These are phyloP conservation scores for Oxytropis ochrocephala DNA, from an alignment of 306 rosid genomes.

Conservation along the genomic window DNA sequence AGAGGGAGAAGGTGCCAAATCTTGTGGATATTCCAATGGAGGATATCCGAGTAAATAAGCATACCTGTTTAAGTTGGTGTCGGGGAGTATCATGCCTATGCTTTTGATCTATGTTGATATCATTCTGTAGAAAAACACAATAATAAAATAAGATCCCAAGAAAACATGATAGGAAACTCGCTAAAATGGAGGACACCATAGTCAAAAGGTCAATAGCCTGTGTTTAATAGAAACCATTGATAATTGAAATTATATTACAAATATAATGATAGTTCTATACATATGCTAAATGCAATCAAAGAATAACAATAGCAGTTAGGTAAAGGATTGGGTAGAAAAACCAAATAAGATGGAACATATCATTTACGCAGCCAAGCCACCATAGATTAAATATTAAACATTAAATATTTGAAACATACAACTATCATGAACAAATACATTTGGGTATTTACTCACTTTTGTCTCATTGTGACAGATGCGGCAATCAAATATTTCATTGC, in stretches of 20 bases:
- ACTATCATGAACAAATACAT: neutral
- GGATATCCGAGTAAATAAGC: neutral
- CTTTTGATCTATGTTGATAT: conserved; percentile 52
- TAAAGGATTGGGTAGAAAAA: no score
- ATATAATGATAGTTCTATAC: no score
- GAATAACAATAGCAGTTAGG: no score
- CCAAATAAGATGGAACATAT: no score
- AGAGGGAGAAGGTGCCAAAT: neutral
- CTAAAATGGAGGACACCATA: neutral
- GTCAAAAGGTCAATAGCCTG: no score
- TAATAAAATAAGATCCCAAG: neutral
- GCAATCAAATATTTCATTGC: conserved; percentile 74
- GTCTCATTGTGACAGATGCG: conserved; percentile 78
- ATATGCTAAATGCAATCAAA: no score
- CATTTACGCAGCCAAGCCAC: no score
- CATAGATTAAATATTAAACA: no score
- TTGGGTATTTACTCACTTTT: conserved; percentile 37
- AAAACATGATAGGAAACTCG: neutral
- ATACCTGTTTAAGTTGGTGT: conserved; percentile 57
- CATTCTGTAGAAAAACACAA: conserved; percentile 39
- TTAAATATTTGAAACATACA: no score
- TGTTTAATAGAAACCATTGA: no score
- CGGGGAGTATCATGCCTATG: conserved; percentile 77
- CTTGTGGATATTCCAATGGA: neutral
- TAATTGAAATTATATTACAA: no score